These are phyloP conservation scores for Triadica sebifera DNA, from an alignment of 345 rosid species.

Conservation along the genomic window DNA sequence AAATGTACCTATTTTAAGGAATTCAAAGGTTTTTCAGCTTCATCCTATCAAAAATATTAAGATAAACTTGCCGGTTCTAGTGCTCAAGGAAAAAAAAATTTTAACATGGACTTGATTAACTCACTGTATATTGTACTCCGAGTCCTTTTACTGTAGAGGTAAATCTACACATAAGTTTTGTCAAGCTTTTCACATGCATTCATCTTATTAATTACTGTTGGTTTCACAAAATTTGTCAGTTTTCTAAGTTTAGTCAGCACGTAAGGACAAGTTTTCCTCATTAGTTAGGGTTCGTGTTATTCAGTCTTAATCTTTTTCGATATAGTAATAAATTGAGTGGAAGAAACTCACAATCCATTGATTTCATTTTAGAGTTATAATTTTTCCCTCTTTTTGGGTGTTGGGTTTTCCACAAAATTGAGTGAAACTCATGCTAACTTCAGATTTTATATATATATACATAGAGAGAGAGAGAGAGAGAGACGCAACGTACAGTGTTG, in stretches of 20 bases:
- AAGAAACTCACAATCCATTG: conserved; percentile 9
- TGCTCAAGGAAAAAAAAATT: too few relatives aligned
- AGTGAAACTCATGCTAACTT: conserved; percentile 4
- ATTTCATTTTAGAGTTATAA: background rate
- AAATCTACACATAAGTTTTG: background rate
- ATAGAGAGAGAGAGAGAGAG: background rate
- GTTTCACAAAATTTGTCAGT: conserved; percentile 3
- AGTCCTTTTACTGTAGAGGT: background rate
- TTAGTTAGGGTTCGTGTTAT: background rate
- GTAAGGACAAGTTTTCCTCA: conserved; percentile 7
- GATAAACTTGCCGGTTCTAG: too few relatives aligned
- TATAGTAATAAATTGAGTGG: conserved; percentile 14
- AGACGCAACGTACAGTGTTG: background rate
- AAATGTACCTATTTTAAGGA: background rate
- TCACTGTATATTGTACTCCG: too few relatives aligned
- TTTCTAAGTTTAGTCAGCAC: background rate
- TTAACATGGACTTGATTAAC: too few relatives aligned
- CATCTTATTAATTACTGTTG: background rate
- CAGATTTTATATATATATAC: too few relatives aligned
- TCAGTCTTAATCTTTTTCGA: conserved; percentile 5
- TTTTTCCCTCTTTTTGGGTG: background rate
- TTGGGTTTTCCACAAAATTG: conserved; percentile 7
- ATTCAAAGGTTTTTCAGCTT: too few relatives aligned
- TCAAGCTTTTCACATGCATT: background rate
- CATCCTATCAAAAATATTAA: background rate